These are phyloP conservation scores for Pachysandra terminalis DNA, from an alignment of 164 flowering plant species.

Conservation along the genomic window DNA sequence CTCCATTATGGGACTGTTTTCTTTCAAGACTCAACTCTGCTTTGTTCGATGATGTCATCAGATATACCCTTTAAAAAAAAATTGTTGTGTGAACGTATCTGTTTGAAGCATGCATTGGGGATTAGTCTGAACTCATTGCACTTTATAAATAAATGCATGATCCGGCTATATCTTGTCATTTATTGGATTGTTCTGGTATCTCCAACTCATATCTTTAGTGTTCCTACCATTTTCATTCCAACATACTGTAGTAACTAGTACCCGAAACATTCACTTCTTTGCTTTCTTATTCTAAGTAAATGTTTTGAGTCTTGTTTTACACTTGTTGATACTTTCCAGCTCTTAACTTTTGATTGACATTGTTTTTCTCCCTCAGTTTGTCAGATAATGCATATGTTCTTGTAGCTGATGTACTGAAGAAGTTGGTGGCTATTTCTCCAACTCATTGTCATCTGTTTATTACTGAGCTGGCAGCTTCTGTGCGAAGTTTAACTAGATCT, in stretches of 20 bases:
- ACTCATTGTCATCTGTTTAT: slow-evolving; percentile 74
- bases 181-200: background rate
- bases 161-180: background rate
- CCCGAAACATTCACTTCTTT: background rate
- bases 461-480: slow-evolving; percentile 73
- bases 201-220: background rate
- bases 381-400: slow-evolving; percentile 85
- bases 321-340: background rate
- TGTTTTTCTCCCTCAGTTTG: slow-evolving; percentile 42
- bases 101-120: background rate
- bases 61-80: too few relatives aligned
- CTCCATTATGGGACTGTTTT: background rate
- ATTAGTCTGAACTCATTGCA: too few relatives aligned
- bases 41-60: background rate
- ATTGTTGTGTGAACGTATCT: background rate
- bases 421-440: slow-evolving; percentile 77
- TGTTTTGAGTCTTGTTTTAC: background rate
- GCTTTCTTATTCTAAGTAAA: background rate
- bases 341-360: background rate
- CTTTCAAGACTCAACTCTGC: background rate
- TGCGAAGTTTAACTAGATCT: slow-evolving; percentile 56
- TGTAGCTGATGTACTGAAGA: slow-evolving; percentile 85
- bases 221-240: background rate
- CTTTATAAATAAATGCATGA: too few relatives aligned
- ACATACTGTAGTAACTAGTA: too few relatives aligned